phyloP scores from a whole-genome alignment of 2,329 filamentous ascomycete species.

The Clonostachys byssicola region DNA sequence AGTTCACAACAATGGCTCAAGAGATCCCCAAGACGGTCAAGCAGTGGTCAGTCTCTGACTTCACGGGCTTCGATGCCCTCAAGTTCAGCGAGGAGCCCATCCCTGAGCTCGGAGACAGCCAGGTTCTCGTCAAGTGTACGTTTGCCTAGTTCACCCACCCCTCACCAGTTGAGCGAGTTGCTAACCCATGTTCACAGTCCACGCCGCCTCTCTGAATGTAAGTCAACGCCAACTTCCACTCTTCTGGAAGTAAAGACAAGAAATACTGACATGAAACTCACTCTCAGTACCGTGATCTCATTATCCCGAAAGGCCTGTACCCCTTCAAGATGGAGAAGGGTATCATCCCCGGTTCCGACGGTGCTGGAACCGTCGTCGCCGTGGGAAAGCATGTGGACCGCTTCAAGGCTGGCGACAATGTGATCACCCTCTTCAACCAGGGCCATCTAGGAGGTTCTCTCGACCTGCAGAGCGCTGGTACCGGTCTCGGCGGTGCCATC shows the following conservation, averaged over 20 bases:
- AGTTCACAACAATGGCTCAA: conserved; percentile 3
- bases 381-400: conserved; percentile 42
- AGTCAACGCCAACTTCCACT: conserved; percentile 2
- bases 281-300: conserved; percentile 43
- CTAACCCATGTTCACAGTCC: conserved; percentile 21
- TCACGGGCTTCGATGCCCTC: conserved; percentile 54
- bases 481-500: conserved; percentile 63
- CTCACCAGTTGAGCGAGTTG: conserved; percentile 1
- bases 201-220: conserved; percentile 46
- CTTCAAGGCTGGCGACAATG: conserved; percentile 47
- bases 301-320: conserved; percentile 44
- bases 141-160: conserved; percentile 1
- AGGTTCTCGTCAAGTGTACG: conserved; percentile 63
- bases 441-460: conserved; percentile 40
- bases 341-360: conserved; percentile 47
- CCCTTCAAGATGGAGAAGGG: conserved; percentile 34
- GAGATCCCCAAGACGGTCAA: conserved; percentile 33
- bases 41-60: conserved; percentile 52
- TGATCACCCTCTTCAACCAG: conserved; percentile 60
- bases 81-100: conserved; percentile 50
- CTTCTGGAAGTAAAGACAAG: not conserved
- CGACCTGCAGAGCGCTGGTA: conserved; percentile 24
- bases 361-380: conserved; percentile 47
- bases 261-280: not conserved
- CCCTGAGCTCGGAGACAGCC: conserved; percentile 61